Evolutionary conservation across 176 grass and related monocot species (phyloP), one percentile per base, ranked within the genome.

Genomic region (Aegilops sharonensis): DNA sequence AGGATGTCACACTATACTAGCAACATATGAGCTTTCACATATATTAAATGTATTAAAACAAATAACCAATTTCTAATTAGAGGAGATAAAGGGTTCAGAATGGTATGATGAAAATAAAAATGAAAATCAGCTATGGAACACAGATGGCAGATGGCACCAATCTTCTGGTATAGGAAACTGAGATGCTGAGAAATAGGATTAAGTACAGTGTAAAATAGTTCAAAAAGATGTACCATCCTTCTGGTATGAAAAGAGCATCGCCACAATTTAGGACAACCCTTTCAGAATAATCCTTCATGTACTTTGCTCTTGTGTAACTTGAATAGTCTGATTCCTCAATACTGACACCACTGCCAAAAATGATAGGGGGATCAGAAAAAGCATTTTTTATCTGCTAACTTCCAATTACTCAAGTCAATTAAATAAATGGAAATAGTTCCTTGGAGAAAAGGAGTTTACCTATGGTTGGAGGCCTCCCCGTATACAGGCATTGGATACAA

Each of bases 381-480:
- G 9, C 75, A 89, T 82, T 56, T 57, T 43, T 12, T 1, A 82
- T 64, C 73, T 29, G 10, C 43, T 29, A 68, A 42, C 80, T 71
- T 83, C 63, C 17, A 78, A 21, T 63, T 54, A 54, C 25, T 62
- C 6, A 64, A 66, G 68, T 29, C 52, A 86, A 63, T 63, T 74
- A 37, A 67, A 62, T 9, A 59, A 76, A 83, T 36, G 31, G 5
- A 78, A 88, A 77, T 50, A 78, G 24, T 83, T 87, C 43, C 4
- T 68, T 39, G 6, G 78, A 62, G 25, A 83, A 47, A 84, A 35
- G 9, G 31, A 88, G 1, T 72, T 82, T 87, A 98, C 96, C 96
- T 98, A 89, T 98, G 96, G 71, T 98, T 98, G 68, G 96, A 98
- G 72, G 96, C 93, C 76, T 98, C 92, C 20, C 96, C 94, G 91